Evolutionary conservation across 306 rosid species (phyloP), one percentile per base, ranked within the genome.

Genomic region (Quillaja saponaria): DNA sequence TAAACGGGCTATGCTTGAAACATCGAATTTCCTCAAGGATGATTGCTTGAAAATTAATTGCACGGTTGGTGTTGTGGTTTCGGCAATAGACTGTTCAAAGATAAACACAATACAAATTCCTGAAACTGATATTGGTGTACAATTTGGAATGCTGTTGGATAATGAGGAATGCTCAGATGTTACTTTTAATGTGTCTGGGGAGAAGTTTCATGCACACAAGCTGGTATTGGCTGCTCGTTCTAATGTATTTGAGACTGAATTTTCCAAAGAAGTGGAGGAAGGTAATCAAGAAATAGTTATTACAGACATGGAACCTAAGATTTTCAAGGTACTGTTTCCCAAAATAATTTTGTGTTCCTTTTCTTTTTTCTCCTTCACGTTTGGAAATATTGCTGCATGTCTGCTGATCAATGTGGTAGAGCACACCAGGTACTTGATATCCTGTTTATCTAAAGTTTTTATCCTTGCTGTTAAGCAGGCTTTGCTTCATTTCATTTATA

Each of bases 41-140:
- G 98, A 92, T 68, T 88, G 98, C 78, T 76, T 92, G 87, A 92
- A 83, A 81, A 92, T 92, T 59, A 92, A 92, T 78, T 92, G 99
- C 73, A 92, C 99, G 33, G 99, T 92, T 72, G 99, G 99, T 13
- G 97, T 92, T 38, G 99, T 92, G 58, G 91, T 85, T 56, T 92
- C 99, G 8, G 84, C 95, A 17, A 81, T 92, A 47, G 97, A 85
- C 76, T 81, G 94, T 59, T 88, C 97, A 6, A 85, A 85, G 73
- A 64, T 74, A 50, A 88, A 90, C 82, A 76, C 83, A 33, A 89
- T 92, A 54, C 83, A 83, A 47, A 96, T 92, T 60, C 99, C 99
- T 3, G 87, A 85, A 10, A 86, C 99, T 66, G 99, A 92, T 62
- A 83, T 87, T 75, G 95, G 95, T 47, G 63, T 77, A 8, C 87